Conservation (phyloP, 495 filamentous ascomycete genomes). For the Cenococcum geophilum region DNA sequence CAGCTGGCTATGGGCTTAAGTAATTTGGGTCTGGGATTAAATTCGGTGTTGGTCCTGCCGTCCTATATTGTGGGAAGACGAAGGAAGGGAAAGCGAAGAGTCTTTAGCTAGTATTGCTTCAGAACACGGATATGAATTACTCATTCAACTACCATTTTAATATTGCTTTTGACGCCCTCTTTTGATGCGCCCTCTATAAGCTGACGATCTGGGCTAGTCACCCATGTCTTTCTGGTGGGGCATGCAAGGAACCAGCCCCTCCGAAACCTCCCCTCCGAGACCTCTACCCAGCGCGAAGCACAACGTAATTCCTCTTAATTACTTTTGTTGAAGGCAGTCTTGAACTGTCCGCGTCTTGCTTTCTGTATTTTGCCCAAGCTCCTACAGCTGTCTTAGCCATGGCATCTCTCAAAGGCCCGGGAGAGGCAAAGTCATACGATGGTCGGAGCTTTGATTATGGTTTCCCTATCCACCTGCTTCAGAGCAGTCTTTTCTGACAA, state of each 20-base stretch:
- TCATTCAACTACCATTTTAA: not conserved
- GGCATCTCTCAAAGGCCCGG: conserved; percentile 29
- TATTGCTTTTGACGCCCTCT: too few relatives aligned
- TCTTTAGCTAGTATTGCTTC: conserved; percentile 1
- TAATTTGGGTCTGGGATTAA: conserved; percentile 12
- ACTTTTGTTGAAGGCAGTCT: too few relatives aligned
- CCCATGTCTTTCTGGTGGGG: not conserved
- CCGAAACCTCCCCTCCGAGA: not conserved
- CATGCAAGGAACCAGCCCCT: conserved; percentile 6
- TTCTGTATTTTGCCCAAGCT: too few relatives aligned
- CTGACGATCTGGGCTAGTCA: too few relatives aligned
- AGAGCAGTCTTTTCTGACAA: conserved; percentile 7
- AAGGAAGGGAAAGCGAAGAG: not conserved
- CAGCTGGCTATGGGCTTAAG: conserved; percentile 19
- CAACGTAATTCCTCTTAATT: too few relatives aligned
- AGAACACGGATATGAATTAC: not conserved
- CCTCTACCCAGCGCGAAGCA: not conserved
- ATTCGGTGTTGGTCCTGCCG: not conserved
- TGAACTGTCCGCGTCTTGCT: too few relatives aligned
- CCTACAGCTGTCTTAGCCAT: conserved; percentile 1
- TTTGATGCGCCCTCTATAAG: too few relatives aligned
- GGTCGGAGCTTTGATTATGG: conserved; percentile 8
- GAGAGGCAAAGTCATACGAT: conserved; percentile 27
- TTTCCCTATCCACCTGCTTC: not conserved
- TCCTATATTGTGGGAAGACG: not conserved